These are phyloP conservation scores for Orbilia oligospora DNA, from an alignment of 2,329 filamentous ascomycete genomes.

Conservation along the genomic window DNA sequence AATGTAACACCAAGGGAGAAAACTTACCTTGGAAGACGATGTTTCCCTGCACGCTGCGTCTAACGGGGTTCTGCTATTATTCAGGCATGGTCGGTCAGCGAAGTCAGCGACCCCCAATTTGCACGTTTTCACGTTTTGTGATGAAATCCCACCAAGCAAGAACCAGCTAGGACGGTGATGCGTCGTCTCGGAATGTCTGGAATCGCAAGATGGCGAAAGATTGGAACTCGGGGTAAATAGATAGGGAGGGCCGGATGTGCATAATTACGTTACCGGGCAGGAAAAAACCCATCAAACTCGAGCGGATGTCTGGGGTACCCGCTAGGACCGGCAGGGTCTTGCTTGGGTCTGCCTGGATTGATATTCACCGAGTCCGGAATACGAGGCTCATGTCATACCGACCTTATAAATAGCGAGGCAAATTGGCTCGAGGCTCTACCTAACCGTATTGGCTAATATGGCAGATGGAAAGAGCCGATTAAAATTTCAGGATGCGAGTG, in stretches of 20 bases:
- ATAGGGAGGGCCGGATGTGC: constrained; percentile 36
- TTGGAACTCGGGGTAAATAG: constrained; percentile 21
- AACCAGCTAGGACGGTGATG: not conserved
- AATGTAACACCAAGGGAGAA: constrained; percentile 27
- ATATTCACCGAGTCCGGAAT: constrained; percentile 27
- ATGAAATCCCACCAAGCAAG: not conserved
- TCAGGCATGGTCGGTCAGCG: constrained; percentile 14
- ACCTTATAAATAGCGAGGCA: constrained; percentile 31
- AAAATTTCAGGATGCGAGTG: constrained; percentile 7
- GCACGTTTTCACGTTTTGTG: not conserved
- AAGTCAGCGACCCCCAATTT: constrained; percentile 20
- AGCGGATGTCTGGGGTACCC: constrained; percentile 46
- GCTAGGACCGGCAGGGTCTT: constrained; percentile 44
- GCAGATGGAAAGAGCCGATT: constrained; percentile 19
- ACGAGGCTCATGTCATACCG: constrained; percentile 50
- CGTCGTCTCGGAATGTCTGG: constrained; percentile 17
- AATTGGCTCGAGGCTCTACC: constrained; percentile 30
- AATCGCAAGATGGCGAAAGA: constrained; percentile 24
- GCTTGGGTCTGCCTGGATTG: constrained; percentile 34
- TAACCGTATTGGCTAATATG: constrained; percentile 43
- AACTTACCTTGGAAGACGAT: constrained; percentile 7
- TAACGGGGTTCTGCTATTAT: constrained; percentile 1
- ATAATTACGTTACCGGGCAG: constrained; percentile 53
- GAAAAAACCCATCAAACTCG: constrained; percentile 26
- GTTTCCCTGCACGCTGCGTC: constrained; percentile 17